These are phyloP conservation scores for Kuraishia cidri DNA, from an alignment of 805 yeast genomes.

Conservation along the genomic window DNA sequence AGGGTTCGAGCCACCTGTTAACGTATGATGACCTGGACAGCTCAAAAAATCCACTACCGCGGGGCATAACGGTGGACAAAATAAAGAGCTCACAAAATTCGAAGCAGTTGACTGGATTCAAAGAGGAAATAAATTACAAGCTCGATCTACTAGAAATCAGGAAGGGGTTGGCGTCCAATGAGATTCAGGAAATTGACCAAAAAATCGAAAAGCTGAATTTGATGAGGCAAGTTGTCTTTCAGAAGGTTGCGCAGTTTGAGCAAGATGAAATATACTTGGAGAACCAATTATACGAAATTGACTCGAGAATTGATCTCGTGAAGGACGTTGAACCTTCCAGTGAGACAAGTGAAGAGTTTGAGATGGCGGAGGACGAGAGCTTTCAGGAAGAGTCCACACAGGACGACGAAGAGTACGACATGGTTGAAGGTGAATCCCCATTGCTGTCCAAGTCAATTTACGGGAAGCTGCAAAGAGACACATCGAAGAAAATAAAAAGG, in stretches of 20 bases:
- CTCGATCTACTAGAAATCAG: constrained; percentile 52
- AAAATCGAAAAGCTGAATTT: constrained; percentile 42
- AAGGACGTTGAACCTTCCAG: constrained; percentile 23
- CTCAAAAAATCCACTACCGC: constrained; percentile 18
- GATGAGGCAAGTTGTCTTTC: constrained; percentile 45
- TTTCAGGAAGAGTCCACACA: constrained; percentile 9
- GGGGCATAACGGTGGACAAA: constrained; percentile 29
- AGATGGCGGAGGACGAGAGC: constrained; percentile 6
- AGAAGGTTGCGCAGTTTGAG: constrained; percentile 52
- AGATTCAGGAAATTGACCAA: constrained; percentile 54
- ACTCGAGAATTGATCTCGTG: constrained; percentile 32
- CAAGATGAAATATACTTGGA: constrained; percentile 51
- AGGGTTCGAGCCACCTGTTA: constrained; percentile 10
- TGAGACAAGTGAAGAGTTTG: constrained; percentile 16
- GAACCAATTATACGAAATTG: constrained; percentile 31
- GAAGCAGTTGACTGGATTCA: constrained; percentile 24
- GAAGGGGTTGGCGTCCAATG: constrained; percentile 55
- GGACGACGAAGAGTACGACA: constrained; percentile 7
- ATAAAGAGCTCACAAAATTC: constrained; percentile 32
- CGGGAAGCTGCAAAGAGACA: constrained; percentile 26
- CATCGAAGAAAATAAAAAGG: constrained; percentile 14
- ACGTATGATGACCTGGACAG: constrained; percentile 5
- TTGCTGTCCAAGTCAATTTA: constrained; percentile 33
- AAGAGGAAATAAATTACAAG: constrained; percentile 29
- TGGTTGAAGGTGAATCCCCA: constrained; percentile 14